Evolutionary conservation across 106 monocot species (phyloP).

Genomic region (Acorus calamus): DNA sequence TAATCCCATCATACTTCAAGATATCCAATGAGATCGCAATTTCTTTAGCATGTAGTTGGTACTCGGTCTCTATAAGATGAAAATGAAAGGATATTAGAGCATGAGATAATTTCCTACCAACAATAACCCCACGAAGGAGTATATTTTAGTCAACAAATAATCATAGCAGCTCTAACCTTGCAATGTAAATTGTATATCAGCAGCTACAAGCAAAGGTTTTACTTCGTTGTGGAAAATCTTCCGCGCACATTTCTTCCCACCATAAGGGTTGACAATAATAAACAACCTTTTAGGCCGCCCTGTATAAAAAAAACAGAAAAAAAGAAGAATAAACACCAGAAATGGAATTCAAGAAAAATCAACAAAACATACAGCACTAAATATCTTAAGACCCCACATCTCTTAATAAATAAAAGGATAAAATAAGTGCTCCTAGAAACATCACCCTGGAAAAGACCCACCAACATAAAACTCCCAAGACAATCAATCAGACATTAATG

Average conservation of each 20-base stretch:
- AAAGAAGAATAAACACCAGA: background rate
- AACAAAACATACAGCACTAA: background rate
- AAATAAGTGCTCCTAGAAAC: too few species aligned
- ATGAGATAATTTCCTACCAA: background rate
- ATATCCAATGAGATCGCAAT: constrained; percentile 21
- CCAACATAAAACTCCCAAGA: too few species aligned
- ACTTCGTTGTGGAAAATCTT: constrained; percentile 56
- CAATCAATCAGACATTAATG: too few species aligned
- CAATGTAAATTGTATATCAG: constrained; percentile 49
- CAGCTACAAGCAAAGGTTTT: constrained; percentile 59
- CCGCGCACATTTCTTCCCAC: constrained; percentile 57
- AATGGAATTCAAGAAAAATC: background rate
- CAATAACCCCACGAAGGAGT: background rate
- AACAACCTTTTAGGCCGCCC: constrained; percentile 70
- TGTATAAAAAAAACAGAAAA: constrained; percentile 5
- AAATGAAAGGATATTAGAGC: constrained; percentile 1
- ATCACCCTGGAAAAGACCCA: too few species aligned
- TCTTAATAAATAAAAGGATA: too few species aligned
- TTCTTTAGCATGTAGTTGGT: constrained; percentile 36
- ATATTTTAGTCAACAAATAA: background rate
- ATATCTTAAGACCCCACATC: too few species aligned
- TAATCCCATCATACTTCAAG: constrained; percentile 25
- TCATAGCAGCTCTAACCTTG: constrained; percentile 41
- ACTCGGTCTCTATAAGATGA: constrained; percentile 22
- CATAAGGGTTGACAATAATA: constrained; percentile 80